A percentile compares a stretch with the other conserved stretches of the same genome.
These are phyloP conservation scores for Chrysanthemum lavandulifolium DNA, from an alignment of 129 eudicot species.

Conservation along the genomic window DNA sequence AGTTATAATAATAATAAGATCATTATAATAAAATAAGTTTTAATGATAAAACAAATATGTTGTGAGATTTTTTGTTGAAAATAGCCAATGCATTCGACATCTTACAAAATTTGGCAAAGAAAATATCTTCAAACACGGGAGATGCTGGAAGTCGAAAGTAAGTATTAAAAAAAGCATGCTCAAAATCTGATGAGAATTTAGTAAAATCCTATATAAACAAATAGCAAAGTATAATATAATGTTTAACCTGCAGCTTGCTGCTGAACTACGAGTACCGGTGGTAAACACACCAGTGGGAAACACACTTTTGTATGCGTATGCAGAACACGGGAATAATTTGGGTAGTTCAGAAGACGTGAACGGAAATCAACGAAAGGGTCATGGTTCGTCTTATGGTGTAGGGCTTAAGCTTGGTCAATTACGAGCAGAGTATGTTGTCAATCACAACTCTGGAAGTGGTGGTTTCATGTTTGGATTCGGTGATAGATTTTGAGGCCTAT, in stretches of 20 bases:
- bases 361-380: slow-evolving; percentile 78
- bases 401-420: slow-evolving; percentile 80
- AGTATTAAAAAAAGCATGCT: too few species aligned
- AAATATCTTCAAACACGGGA: too few species aligned
- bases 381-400: slow-evolving; percentile 80
- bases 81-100: too few species aligned
- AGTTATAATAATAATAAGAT: too few species aligned
- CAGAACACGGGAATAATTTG: slow-evolving; percentile 80
- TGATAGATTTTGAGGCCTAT: slow-evolving; percentile 56
- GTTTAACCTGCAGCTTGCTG: slow-evolving; percentile 48
- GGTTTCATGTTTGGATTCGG: slow-evolving; percentile 74
- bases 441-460: slow-evolving; percentile 76
- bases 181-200: neutral
- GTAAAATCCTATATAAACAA: neutral
- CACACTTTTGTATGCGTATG: slow-evolving; percentile 70
- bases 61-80: too few species aligned
- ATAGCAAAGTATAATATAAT: neutral
- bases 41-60: too few species aligned
- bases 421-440: slow-evolving; percentile 77
- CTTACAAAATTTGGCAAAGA: too few species aligned
- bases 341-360: slow-evolving; percentile 80
- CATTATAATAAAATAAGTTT: too few species aligned
- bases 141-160: too few species aligned
- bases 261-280: slow-evolving; percentile 63
- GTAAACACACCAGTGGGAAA: slow-evolving; percentile 33